Evolutionary conservation across 495 filamentous ascomycete genomes (phyloP), one percentile per base, ranked within the genome.

Genomic region (Acidomyces sp.): DNA sequence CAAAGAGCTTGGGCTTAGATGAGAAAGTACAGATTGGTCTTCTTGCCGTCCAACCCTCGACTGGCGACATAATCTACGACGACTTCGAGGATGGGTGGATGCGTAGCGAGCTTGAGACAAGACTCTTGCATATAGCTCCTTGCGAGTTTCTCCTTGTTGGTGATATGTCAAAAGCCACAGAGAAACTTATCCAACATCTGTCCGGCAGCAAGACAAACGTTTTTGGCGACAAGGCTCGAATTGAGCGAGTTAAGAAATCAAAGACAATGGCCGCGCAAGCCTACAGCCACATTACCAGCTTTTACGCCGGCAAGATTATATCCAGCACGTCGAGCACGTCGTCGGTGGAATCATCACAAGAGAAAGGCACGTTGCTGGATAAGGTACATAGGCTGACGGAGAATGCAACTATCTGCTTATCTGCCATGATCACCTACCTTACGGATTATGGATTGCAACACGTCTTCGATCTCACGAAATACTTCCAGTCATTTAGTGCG

Each of bases 11-110:
- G 61, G 85, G 85, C 7, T 85, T 82, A 16, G 90, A 95, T 56
- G 90, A 99, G 58, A 93, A 81, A 49, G 87, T 94, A 2, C 75
- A 92, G 42, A 77, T 96, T 7, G 90, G 92, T 1, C 76, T 99
- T 42, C 70, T 99, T 9, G 90, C 92, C 18, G 90, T 99, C 1
- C 90, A 99, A 49, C 90, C 90, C 17, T 80, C 83, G 0, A 96
- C 92, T 0, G 90, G 90, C 31, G 90, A 96, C 53, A 82, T 99
- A 43, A 84, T 96, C 41, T 90, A 95, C 49, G 90, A 99, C 55
- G 77, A 82, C 30, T 99, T 99, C 49, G 85, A 95, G 51, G 90
- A 99, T 52, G 85, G 92, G 2, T 99, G 96, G 61, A 99, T 96
- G 92, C 71, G 90, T 30, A 85, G 82, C 41, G 90, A 99, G 54